Evolutionary conservation across 495 filamentous ascomycete genomes (phyloP).

Genomic region (Penicillium bialowiezense): DNA sequence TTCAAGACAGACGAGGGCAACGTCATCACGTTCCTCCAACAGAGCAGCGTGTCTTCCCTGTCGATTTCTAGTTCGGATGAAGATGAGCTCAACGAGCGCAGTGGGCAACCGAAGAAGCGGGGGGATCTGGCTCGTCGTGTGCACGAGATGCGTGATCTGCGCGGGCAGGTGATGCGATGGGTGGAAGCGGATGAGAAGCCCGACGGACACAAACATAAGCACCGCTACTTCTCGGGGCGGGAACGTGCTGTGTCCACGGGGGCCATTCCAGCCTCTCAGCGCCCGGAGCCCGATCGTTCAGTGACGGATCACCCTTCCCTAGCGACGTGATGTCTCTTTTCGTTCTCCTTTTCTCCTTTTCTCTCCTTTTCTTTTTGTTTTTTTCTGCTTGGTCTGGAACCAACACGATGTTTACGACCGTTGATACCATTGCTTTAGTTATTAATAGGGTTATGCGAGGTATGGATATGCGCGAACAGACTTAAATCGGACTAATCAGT

Average conservation of each 20-base stretch:
- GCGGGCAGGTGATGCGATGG: conserved; percentile 41
- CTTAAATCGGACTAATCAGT: too few relatives aligned
- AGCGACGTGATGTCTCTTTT: neutral
- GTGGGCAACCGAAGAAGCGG: conserved; percentile 33
- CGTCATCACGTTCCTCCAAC: conserved; percentile 63
- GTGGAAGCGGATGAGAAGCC: conserved; percentile 31
- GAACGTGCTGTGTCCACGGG: conserved; percentile 19
- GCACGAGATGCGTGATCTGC: conserved; percentile 43
- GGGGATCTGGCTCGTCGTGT: conserved; percentile 30
- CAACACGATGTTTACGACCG: conserved; percentile 22
- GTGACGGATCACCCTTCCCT: neutral
- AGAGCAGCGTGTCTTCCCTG: conserved; percentile 51
- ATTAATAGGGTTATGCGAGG: too few relatives aligned
- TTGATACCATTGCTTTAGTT: conserved; percentile 4
- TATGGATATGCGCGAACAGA: neutral
- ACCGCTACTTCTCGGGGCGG: conserved; percentile 12
- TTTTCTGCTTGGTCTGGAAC: conserved; percentile 19
- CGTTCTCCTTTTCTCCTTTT: conserved; percentile 1
- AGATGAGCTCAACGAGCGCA: conserved; percentile 61
- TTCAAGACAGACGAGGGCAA: conserved; percentile 60
- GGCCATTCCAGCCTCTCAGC: conserved; percentile 1
- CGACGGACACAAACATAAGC: conserved; percentile 20
- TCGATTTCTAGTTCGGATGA: conserved; percentile 72
- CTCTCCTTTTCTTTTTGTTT: neutral
- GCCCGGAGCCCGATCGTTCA: neutral